phyloP scores from a whole-genome alignment of 2,329 filamentous ascomycete species.

The Blastomyces percursus region DNA sequence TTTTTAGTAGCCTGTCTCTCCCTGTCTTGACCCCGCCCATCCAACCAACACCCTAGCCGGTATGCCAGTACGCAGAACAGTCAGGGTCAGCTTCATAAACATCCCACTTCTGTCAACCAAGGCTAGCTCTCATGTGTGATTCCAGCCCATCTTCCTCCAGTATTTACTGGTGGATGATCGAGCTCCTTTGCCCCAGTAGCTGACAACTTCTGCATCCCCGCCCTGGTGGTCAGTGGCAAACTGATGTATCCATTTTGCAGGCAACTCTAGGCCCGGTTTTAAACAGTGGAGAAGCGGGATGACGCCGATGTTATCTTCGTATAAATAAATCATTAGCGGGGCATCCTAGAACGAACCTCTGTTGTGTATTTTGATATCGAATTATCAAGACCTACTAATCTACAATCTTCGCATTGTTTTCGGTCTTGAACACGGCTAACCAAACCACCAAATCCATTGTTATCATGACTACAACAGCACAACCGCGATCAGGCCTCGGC shows the following conservation, averaged over 20 bases:
- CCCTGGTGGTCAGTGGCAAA: too few relatives aligned
- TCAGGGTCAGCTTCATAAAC: too few relatives aligned
- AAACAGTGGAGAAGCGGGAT: neutral
- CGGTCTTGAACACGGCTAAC: neutral
- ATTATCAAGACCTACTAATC: neutral
- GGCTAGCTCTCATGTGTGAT: too few relatives aligned
- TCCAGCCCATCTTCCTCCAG: too few relatives aligned
- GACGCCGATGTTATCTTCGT: neutral
- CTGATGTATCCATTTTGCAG: neutral
- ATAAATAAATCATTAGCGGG: neutral
- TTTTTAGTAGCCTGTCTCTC: too few relatives aligned
- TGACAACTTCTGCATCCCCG: too few relatives aligned
- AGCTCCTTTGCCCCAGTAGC: too few relatives aligned
- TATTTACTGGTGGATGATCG: too few relatives aligned
- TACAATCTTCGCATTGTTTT: neutral
- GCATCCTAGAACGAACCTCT: neutral
- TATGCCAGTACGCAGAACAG: too few relatives aligned
- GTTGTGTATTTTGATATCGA: neutral
- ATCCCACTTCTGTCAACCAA: too few relatives aligned
- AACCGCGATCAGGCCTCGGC: conserved; percentile 3
- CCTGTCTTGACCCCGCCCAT: too few relatives aligned
- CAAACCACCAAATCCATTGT: neutral
- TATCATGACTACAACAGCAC: conserved; percentile 2
- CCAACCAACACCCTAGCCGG: too few relatives aligned
- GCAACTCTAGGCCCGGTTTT: neutral